Base-by-base conservation (phyloP, 345 rosid species). In the Toxicodendron radicans region DNA sequence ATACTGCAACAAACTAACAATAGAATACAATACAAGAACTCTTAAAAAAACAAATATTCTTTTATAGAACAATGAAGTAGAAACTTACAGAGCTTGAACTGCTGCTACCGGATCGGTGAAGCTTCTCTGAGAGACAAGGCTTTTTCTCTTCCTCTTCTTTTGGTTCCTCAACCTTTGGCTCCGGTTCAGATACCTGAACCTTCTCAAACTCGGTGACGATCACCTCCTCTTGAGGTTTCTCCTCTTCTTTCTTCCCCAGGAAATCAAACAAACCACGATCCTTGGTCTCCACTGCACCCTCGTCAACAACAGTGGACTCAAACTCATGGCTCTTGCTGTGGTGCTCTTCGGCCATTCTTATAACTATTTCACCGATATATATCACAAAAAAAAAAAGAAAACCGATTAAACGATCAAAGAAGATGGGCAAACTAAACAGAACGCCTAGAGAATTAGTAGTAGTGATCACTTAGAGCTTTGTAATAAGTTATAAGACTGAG, bases 1-100 rank as follows among this genome's bases (percentile, higher is more conserved):
- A 63, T 2, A 35, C n/a, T 9, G 46, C 10, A 5, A 62, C 4
- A 14, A 51, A 13, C 5, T 16, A 51, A 13, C 16, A 51, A 51
- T 14, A 16, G 17, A 48, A 48, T 48, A 48, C 52, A 48, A 11
- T 11, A 48, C 17, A 2, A 3, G 13, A 13, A 51, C 16, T 46
- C 2, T 46, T 0, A 46, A 46, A 13, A 46, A 46, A 2, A 46
- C 51, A 46, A 8, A 0, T 27, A 27, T 27, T 2, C 11, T 46
- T 7, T 46, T 46, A 46, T 9, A 46, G 10, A 2, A 23, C 16
- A 58, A 58, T 4, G 32, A 13, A 46, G 58, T 10, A 6, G 43
- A 48, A 9, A 89, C 99, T 95, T 88, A 95, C 99, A 53, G 97
- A 95, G 88, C 96, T 89, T n/a, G 94, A 89, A 82, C 94, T 90